Evolutionary conservation across 306 rosid species (phyloP), one percentile per base, ranked within the genome.

Genomic region (Cotoneaster glaucophyllus): DNA sequence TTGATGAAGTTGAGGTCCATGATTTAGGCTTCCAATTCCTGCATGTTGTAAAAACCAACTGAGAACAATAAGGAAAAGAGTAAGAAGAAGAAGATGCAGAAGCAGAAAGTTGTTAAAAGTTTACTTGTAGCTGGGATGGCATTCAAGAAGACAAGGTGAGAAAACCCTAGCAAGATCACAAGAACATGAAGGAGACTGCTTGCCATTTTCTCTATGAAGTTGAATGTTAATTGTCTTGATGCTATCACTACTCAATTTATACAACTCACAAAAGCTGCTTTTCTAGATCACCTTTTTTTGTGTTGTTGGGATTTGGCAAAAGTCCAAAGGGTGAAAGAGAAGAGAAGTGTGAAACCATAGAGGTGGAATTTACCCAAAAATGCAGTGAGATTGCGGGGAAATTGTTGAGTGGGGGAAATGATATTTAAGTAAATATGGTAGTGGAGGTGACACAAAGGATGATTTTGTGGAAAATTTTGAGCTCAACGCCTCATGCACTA

Each of bases 81-180:
- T 65, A 48, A 67, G 24, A 57, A 29, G 32, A 53, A 65, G 37
- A 19, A 43, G 28, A 64, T 25, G 24, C 32, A 74, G 69, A 82
- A 26, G 21, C 74, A 65, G 72, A 77, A 17, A 26, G 14, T 29
- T 5, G 62, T 29, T 19, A 34, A 37, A 37, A 18, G 19, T 18
- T 26, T 88, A 92, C 95, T 90, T 85, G 97, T 84, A 68, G 82
- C 76, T 43, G 97, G 98, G 81, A 89, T 86, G 74, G 93, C 97
- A 74, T 84, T 85, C 59, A 85, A 76, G 26, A 82, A 21, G 44
- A 90, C 21, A 41, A 90, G 88, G 74, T 79, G 85, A 76, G 85
- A 87, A 80, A 92, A 69, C 48, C 85, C 86, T 11, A 92, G 81
- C 39, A 85, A 64, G 43, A 95, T 72, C 58, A 95, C 69, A 25